phyloP scores from a whole-genome alignment of 257 asterid species.

The Przewalskia tangutica region DNA sequence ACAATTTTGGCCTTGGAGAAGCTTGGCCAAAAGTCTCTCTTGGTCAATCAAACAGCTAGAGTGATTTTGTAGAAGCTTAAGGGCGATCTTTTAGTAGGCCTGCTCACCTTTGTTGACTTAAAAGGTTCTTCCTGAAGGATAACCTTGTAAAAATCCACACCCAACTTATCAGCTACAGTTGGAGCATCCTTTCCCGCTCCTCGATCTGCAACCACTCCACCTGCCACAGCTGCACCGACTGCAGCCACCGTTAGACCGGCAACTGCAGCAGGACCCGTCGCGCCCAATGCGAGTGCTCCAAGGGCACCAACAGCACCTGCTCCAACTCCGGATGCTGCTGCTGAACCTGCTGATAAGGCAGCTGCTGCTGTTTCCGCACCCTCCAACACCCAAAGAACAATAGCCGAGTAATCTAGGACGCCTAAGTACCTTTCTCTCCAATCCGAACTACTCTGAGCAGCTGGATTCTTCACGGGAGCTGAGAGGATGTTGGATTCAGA shows the following conservation, averaged over 20 bases:
- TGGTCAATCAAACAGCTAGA: background rate
- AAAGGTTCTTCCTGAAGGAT: constrained; percentile 86
- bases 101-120: constrained; percentile 59
- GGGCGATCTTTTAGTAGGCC: background rate
- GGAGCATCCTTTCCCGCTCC: constrained; percentile 62
- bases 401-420: constrained; percentile 67
- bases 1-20: background rate
- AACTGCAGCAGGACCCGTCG: constrained; percentile 67
- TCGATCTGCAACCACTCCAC: constrained; percentile 61
- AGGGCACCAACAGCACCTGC: constrained; percentile 75
- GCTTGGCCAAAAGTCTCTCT: background rate
- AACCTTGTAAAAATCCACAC: constrained; percentile 82
- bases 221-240: constrained; percentile 76
- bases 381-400: constrained; percentile 79
- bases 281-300: constrained; percentile 72
- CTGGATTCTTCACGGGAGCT: constrained; percentile 67
- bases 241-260: constrained; percentile 72
- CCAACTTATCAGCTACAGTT: constrained; percentile 52
- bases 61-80: background rate
- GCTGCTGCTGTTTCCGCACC: constrained; percentile 77
- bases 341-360: constrained; percentile 61
- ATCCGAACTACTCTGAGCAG: constrained; percentile 25
- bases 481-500: constrained; percentile 81
- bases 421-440: constrained; percentile 78
- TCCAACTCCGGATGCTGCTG: constrained; percentile 75